These are phyloP conservation scores for Eugenia klotzschiana DNA, from an alignment of 441 rosid species.

Conservation along the genomic window DNA sequence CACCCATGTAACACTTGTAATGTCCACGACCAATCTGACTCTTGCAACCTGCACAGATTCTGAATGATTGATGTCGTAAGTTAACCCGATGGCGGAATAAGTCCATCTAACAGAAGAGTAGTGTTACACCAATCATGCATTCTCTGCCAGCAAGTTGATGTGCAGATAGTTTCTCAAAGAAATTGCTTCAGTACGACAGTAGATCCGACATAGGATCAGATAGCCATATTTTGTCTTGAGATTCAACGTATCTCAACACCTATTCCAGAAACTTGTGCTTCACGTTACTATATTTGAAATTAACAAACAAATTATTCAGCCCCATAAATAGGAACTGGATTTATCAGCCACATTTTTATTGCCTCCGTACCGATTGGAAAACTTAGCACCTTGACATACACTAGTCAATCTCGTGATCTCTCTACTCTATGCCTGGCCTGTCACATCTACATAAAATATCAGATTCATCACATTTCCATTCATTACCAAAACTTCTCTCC, in stretches of 20 bases:
- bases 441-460: neutral
- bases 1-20: neutral
- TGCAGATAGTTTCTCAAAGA: neutral
- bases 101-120: neutral
- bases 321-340: neutral
- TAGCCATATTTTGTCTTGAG: neutral
- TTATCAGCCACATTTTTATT: neutral
- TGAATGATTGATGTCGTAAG: neutral
- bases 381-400: neutral
- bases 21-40: neutral
- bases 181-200: neutral
- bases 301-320: neutral
- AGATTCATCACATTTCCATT: neutral
- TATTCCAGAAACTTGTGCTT: neutral
- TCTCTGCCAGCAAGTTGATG: neutral
- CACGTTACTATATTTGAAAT: neutral
- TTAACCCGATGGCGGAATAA: neutral
- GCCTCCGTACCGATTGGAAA: neutral
- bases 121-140: neutral
- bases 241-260: neutral
- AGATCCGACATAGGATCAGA: neutral
- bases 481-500: neutral
- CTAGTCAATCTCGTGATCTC: neutral
- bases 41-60: constrained; percentile 6
- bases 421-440: neutral